phyloP scores from a whole-genome alignment of 2,329 filamentous ascomycete genomes.

The Pseudodiploospora longispora region DNA sequence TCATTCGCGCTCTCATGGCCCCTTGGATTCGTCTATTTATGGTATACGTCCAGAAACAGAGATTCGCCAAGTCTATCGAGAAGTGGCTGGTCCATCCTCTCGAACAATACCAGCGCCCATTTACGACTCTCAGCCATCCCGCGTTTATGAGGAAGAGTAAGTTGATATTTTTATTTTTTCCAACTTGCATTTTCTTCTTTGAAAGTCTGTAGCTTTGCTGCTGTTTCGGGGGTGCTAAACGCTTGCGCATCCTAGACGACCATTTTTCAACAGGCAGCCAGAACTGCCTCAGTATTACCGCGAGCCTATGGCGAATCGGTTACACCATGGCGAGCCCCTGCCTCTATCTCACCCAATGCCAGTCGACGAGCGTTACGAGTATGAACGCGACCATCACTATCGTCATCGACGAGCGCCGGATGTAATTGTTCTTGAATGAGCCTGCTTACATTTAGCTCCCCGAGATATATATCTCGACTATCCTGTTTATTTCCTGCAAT shows the following conservation, averaged over 20 bases:
- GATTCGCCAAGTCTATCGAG: constrained; percentile 5
- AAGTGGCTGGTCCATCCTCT: constrained; percentile 8
- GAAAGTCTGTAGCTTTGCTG: no score
- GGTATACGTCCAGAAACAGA: constrained; percentile 7
- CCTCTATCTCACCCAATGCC: background rate
- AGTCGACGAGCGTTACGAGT: constrained; percentile 9
- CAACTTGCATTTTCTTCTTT: background rate
- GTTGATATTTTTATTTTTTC: constrained; percentile 3
- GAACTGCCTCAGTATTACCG: background rate
- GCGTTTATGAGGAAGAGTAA: constrained; percentile 18
- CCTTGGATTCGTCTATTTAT: constrained; percentile 2
- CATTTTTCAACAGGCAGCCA: constrained; percentile 1
- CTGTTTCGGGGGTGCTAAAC: background rate
- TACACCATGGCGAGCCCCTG: constrained; percentile 10
- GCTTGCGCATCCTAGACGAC: constrained; percentile 14
- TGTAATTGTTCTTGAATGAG: constrained; percentile 8
- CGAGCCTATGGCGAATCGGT: constrained; percentile 10
- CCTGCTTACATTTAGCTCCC: no score
- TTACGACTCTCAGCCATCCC: constrained; percentile 8
- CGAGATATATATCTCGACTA: no score
- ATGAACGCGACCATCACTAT: constrained; percentile 10
- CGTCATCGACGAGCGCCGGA: background rate
- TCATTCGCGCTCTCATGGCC: background rate
- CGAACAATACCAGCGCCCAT: constrained; percentile 9
- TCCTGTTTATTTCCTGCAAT: no score